Evolutionary conservation across 192 early-diverging fungal species (phyloP).

Genomic region (Umbelopsis sp.): DNA sequence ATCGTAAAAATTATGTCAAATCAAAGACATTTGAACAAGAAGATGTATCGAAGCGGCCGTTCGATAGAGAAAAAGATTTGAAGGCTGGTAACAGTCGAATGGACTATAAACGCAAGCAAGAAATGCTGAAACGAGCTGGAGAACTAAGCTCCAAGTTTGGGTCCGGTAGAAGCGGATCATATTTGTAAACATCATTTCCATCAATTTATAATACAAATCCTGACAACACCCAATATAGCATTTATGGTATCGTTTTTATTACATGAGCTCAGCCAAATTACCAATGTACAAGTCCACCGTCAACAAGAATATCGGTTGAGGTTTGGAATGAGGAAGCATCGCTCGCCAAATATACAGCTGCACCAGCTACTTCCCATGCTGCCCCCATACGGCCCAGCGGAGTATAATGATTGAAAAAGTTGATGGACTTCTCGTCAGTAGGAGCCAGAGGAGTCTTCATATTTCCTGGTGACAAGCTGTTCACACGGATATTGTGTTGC

Average conservation of each 20-base stretch:
- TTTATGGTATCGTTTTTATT: background rate
- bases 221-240: no score
- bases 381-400: constrained; percentile 29
- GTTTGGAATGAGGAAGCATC: constrained; percentile 31
- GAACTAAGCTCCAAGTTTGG: constrained; percentile 28
- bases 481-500: constrained; percentile 29
- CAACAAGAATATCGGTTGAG: constrained; percentile 20
- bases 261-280: background rate
- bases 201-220: background rate
- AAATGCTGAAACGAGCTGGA: constrained; percentile 30
- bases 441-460: constrained; percentile 25
- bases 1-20: constrained; percentile 27
- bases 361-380: constrained; percentile 19
- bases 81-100: constrained; percentile 14
- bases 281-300: constrained; percentile 15
- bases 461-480: constrained; percentile 31
- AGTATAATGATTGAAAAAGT: constrained; percentile 22
- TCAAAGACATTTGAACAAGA: constrained; percentile 16
- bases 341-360: constrained; percentile 27
- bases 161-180: constrained; percentile 23
- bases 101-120: constrained; percentile 29
- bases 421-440: constrained; percentile 7
- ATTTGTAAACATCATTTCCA: constrained; percentile 19
- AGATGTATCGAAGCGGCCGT: constrained; percentile 31
- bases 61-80: constrained; percentile 39